Conservation (phyloP, 2,329 filamentous ascomycete species). For the Alternaria novae-zelandiae region DNA sequence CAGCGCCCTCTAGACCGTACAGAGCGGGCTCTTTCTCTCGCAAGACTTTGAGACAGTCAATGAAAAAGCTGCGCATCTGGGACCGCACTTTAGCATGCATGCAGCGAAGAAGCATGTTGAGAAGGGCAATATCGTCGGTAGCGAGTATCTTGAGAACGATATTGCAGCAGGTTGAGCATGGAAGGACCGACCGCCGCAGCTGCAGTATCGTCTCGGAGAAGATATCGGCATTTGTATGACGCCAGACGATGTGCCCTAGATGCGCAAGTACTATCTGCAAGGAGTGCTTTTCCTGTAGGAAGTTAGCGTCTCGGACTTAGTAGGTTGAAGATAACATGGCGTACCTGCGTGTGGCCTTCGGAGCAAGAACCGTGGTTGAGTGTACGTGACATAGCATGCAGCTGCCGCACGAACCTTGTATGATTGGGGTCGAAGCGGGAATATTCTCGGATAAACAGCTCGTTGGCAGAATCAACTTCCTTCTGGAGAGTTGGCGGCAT, state of each 20-base stretch:
- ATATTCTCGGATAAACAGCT: constrained; percentile 74
- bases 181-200: constrained; percentile 61
- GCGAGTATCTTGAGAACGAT: constrained; percentile 68
- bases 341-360: constrained; percentile 47
- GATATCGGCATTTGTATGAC: constrained; percentile 71
- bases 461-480: constrained; percentile 74
- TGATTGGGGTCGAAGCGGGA: constrained; percentile 80
- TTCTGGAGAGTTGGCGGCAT: constrained; percentile 55
- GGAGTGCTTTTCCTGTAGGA: constrained; percentile 54
- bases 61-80: constrained; percentile 35
- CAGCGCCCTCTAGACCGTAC: constrained; percentile 33
- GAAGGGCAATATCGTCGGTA: constrained; percentile 62
- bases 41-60: constrained; percentile 39
- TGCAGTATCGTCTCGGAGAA: constrained; percentile 63
- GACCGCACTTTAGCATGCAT: constrained; percentile 37
- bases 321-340: background rate
- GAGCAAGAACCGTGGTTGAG: constrained; percentile 59
- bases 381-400: constrained; percentile 65
- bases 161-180: constrained; percentile 60
- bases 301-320: background rate
- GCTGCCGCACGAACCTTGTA: constrained; percentile 67
- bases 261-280: constrained; percentile 67
- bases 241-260: constrained; percentile 76
- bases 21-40: constrained; percentile 40
- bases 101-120: constrained; percentile 62